Evolutionary conservation across 2,329 filamentous ascomycete species (phyloP), one percentile per base, ranked within the genome.

Genomic region (Aureobasidium uvarum): DNA sequence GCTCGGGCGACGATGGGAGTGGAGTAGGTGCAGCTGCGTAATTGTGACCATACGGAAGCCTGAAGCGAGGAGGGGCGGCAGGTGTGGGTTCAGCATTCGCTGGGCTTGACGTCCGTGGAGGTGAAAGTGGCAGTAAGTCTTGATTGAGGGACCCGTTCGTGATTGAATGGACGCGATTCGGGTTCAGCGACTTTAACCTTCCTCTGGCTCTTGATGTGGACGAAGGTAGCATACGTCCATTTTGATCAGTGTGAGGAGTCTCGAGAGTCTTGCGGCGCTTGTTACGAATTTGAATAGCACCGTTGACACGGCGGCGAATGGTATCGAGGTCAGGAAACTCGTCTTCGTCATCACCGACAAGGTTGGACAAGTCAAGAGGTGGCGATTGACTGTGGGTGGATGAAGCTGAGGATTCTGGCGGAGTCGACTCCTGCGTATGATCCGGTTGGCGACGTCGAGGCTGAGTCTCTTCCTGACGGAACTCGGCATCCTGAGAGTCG

Each of bases 251-350:
- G 13, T 55, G 51, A 18, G 65, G 58, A 38, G 39, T 64, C n/a
- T 64, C 23, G 16, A 23, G 23, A 3, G 54, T 60, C 51, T 72
- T 71, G 20, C 71, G 69, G 18, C 69, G 67, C 56, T 71, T 73
- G 45, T 58, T 41, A 8, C 68, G 67, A 14, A 64, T 36, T 39
- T 70, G 70, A 11, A 68, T 58, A 23, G 39, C 66, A 38, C 60
- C 66, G 13, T 46, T n/a, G 38, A 66, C 36, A 45, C 64, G 67
- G 23, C 66, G 62, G 51, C 64, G 58, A 23, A 73, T 28, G 6
- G 74, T 46, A 28, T 70, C 69, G 8, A 74, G 48, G 43, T 74
- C 73, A 1, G 72, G 74, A 20, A 76, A 69, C 18, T 72, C 72
- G 33, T 75, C 71, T 46, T 72, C 69, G 33, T 65, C 65, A 41